Evolutionary conservation across 108 stramenopile species (phyloP).

Genomic region (Nannochloropsis gaditana): DNA sequence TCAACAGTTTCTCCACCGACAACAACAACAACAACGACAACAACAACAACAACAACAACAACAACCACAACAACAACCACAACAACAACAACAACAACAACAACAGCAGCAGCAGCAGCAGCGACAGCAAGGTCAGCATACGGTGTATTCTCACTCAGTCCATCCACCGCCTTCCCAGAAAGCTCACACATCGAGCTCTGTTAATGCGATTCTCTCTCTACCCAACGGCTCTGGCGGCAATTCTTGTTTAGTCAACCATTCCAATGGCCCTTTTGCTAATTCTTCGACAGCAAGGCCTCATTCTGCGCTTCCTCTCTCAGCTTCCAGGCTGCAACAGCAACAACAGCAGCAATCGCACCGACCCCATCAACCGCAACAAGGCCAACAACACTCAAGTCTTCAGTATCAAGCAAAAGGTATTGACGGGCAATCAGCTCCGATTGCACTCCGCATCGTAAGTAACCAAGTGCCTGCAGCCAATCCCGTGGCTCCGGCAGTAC

Average conservation of each 20-base stretch:
- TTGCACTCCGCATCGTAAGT: background rate
- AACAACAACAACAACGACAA: constrained; percentile 6
- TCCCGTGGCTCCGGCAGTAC: background rate
- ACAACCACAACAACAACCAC: background rate
- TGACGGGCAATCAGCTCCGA: no score
- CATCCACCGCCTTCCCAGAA: no score
- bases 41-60: background rate
- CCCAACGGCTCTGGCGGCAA: no score
- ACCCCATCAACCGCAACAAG: background rate
- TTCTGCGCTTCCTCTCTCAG: no score
- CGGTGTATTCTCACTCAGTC: no score
- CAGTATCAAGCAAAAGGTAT: background rate
- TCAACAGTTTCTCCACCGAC: background rate
- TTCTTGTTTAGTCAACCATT: no score
- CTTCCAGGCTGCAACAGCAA: background rate
- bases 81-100: background rate
- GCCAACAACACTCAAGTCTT: background rate
- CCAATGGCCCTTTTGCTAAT: no score
- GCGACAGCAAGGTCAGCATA: background rate
- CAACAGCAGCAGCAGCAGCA: background rate
- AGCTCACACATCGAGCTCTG: no score
- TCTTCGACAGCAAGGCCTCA: no score
- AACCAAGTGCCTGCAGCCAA: background rate
- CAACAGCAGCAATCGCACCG: background rate
- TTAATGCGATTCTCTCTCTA: no score